Conservation (phyloP, 2,329 filamentous ascomycete genomes). For the Coniochaeta sp. region DNA sequence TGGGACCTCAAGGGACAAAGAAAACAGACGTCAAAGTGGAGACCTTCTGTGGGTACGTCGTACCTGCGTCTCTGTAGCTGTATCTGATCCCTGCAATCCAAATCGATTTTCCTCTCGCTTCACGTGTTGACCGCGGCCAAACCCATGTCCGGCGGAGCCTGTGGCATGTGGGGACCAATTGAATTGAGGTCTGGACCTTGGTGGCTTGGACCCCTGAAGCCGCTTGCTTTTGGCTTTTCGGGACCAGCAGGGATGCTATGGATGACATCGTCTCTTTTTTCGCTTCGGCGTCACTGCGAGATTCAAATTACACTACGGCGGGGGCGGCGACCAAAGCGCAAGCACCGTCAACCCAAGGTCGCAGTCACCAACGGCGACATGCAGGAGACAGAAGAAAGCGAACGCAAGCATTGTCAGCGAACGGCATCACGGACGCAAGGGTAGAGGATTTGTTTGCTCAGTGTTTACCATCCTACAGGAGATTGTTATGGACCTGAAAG, state of each 20-base stretch:
- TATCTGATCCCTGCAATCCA: neutral
- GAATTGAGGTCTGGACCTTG: neutral
- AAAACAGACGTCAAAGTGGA: neutral
- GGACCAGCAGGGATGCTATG: neutral
- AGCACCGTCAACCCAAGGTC: neutral
- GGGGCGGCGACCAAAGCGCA: constrained; percentile 1
- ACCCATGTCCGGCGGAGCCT: neutral
- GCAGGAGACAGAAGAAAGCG: too few relatives aligned
- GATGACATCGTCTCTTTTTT: constrained; percentile 1
- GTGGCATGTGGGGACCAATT: neutral
- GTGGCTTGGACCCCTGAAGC: neutral
- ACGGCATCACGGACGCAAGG: neutral
- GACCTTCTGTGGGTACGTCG: neutral
- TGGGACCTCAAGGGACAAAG: constrained; percentile 1
- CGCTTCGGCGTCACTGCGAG: neutral
- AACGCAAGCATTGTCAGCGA: neutral
- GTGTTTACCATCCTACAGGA: too few relatives aligned
- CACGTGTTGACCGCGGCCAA: neutral
- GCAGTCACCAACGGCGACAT: neutral
- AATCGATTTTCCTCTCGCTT: neutral
- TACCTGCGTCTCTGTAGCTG: neutral
- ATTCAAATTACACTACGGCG: neutral
- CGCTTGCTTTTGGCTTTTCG: neutral
- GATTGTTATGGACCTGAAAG: too few relatives aligned
- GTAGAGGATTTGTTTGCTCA: too few relatives aligned